These are phyloP conservation scores for Cryphonectria carpinicola DNA, from an alignment of 2,329 filamentous ascomycete genomes.

Conservation along the genomic window DNA sequence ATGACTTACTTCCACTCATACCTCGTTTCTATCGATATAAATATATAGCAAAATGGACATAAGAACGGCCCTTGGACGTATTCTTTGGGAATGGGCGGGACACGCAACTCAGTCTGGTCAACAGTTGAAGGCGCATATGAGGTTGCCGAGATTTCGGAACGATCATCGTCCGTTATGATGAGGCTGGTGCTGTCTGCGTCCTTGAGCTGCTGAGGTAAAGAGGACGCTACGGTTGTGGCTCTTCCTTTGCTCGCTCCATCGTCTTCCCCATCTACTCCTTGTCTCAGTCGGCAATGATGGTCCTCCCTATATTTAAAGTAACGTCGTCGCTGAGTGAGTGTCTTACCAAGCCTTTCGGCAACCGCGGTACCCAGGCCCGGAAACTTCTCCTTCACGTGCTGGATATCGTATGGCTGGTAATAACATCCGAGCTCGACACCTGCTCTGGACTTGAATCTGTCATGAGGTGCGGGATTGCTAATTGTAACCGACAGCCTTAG, in stretches of 20 bases:
- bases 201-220: conserved; percentile 13
- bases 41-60: conserved; percentile 13
- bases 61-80: conserved; percentile 7
- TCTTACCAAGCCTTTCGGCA: conserved; percentile 1
- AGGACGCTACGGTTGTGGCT: conserved; percentile 13
- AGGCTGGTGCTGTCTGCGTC: conserved; percentile 1
- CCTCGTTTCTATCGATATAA: not conserved
- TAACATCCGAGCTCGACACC: not conserved
- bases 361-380: not conserved
- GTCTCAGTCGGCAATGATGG: conserved; percentile 6
- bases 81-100: conserved; percentile 9
- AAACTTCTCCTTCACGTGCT: conserved; percentile 7
- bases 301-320: conserved; percentile 17
- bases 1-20: conserved; percentile 13
- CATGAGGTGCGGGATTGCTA: conserved; percentile 14
- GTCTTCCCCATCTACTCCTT: not conserved
- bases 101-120: conserved; percentile 5
- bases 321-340: not conserved
- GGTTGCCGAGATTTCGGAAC: conserved; percentile 1
- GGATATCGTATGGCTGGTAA: conserved; percentile 3
- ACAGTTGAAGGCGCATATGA: conserved; percentile 4
- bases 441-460: conserved; percentile 12
- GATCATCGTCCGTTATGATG: not conserved
- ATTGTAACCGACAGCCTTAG: conserved; percentile 12
- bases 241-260: conserved; percentile 5